Percentiles rank a stretch among this genome's conserved stretches.
Evolutionary conservation across 2,329 filamentous ascomycete species (phyloP).

Genomic region (Sordariomycetes sp.): DNA sequence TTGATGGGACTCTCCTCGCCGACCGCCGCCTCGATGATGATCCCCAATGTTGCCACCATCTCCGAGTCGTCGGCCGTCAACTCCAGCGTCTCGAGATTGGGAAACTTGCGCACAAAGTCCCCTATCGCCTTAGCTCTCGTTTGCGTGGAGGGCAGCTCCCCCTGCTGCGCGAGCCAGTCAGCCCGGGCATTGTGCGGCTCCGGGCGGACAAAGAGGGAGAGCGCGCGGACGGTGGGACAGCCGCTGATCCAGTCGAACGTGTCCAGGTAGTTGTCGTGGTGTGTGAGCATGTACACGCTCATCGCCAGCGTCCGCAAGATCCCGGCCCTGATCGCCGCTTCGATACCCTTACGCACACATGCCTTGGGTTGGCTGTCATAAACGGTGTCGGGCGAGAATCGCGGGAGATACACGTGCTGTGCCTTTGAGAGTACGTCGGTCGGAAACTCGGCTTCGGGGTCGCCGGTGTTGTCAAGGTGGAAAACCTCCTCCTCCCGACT

Average conservation of each 20-base stretch:
- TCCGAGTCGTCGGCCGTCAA: conserved; percentile 17
- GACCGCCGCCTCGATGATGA: conserved; percentile 16
- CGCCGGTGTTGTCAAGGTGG: background rate
- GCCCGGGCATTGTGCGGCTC: background rate
- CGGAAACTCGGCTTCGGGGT: background rate
- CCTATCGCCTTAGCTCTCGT: conserved; percentile 9
- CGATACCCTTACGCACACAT: conserved; percentile 8
- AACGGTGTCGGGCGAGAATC: background rate
- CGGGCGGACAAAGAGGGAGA: conserved; percentile 18
- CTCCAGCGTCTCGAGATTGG: conserved; percentile 20
- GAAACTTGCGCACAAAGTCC: conserved; percentile 20
- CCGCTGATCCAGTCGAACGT: conserved; percentile 21
- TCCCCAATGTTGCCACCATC: conserved; percentile 14
- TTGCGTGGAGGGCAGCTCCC: background rate
- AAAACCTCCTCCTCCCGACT: background rate
- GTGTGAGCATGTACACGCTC: conserved; percentile 16
- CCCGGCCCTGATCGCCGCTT: conserved; percentile 12
- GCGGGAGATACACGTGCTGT: conserved; percentile 3
- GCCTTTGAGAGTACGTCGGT: background rate
- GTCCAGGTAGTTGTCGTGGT: conserved; percentile 14
- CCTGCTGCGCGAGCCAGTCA: too few species aligned
- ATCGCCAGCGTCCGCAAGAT: conserved; percentile 21
- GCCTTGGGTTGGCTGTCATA: background rate
- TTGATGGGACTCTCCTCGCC: conserved; percentile 14
- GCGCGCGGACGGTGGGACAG: conserved; percentile 15